A percentile compares a stretch with the other conserved stretches of the same genome.
Evolutionary conservation across 2,329 filamentous ascomycete species (phyloP).

Genomic region (Clonostachys sp.): DNA sequence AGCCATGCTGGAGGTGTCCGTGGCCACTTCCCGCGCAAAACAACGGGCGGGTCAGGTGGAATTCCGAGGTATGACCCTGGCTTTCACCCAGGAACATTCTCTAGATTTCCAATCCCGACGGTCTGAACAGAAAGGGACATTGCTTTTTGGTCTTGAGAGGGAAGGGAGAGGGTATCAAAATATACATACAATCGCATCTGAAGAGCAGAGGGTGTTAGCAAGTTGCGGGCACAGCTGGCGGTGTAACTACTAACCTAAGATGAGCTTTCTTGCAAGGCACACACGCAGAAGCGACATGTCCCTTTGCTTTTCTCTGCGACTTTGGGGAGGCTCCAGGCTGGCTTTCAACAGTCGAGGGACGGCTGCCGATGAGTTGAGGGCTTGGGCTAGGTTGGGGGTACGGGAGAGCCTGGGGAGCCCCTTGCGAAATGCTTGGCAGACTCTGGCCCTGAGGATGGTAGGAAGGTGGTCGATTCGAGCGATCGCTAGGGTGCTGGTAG

Average conservation of each 20-base stretch:
- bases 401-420: not conserved
- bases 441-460: constrained; percentile 1
- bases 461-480: constrained; percentile 1
- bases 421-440: constrained; percentile 2
- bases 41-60: too few relatives aligned
- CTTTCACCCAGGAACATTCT: too few relatives aligned
- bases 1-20: too few relatives aligned
- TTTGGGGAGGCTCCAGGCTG: constrained; percentile 51
- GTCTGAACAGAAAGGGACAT: too few relatives aligned
- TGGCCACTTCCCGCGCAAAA: too few relatives aligned
- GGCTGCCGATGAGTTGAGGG: constrained; percentile 8
- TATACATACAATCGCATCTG: constrained; percentile 61
- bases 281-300: constrained; percentile 80
- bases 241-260: constrained; percentile 48
- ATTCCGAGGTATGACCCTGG: too few relatives aligned
- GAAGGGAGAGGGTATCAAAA: too few relatives aligned
- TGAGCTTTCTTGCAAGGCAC: constrained; percentile 84
- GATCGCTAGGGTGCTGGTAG: constrained; percentile 1
- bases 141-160: too few relatives aligned
- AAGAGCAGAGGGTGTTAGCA: not conserved
- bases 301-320: constrained; percentile 65
- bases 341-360: constrained; percentile 34
- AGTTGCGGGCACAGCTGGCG: not conserved
- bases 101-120: too few relatives aligned
- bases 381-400: too few relatives aligned